Evolutionary conservation across 306 rosid genomes (phyloP), one percentile per base, ranked within the genome.

Genomic region (Hippophae gyantsensis): DNA sequence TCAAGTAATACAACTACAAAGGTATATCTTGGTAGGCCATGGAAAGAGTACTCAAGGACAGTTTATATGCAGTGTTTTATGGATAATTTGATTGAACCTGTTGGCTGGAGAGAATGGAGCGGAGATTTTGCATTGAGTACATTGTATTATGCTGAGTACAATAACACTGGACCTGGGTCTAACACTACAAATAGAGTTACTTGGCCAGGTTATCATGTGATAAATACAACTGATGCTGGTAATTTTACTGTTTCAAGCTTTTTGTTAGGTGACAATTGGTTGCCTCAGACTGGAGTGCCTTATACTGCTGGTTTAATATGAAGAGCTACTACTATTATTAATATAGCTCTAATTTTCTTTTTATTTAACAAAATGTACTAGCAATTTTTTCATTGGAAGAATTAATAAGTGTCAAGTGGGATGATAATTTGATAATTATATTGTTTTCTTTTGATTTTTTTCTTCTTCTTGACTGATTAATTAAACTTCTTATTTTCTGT

Each of bases 1-100:
- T 9, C 57, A 26, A 49, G 13, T 11, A 52, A 47, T 11, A 43
- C 59, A 18, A 48, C 57, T 4, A 45, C 26, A 10, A 74, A 74
- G 52, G 69, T 74, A 1, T 73, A 61, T 49, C 46, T 73, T 32
- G 77, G 72, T 18, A 58, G 72, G 45, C 77, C 77, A 13, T 73
- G 69, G 77, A 60, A 52, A 48, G 7, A 13, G 7, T 67, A 42
- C 13, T 56, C 77, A 9, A 66, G 58, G 63, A 58, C 63, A 5
- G 41, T 67, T 5, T 10, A 66, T 57, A 73, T 73, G 69, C 56
- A 62, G 7, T 42, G 69, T 3, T 18, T 27, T 26, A 62, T 73
- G 7, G 73, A 62, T 1, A 42, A 42, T 5, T 10, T 58, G 9
- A 52, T 67, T 23, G 26, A 18, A 0, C 69, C 65, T 0, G 60